A percentile compares a stretch with the other conserved stretches of the same genome.
Evolutionary conservation across 2,329 filamentous ascomycete genomes (phyloP).

Genomic region (Alternaria burnsii): DNA sequence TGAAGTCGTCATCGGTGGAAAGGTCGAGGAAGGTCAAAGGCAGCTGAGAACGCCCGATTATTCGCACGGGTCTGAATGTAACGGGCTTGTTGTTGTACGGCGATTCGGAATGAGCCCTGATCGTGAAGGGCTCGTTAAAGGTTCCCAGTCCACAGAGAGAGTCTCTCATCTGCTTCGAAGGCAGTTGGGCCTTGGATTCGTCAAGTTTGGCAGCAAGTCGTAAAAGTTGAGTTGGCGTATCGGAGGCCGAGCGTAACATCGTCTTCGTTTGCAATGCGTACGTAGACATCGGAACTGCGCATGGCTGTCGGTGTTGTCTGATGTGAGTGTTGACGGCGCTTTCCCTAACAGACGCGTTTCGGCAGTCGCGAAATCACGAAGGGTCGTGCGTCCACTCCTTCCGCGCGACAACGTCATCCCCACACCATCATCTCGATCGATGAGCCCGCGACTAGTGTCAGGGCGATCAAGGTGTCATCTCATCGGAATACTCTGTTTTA

Average conservation of each 20-base stretch:
- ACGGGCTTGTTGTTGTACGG: slow-evolving; percentile 35
- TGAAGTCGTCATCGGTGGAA: slow-evolving; percentile 29
- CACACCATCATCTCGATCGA: slow-evolving; percentile 6
- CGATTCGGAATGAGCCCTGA: slow-evolving; percentile 42
- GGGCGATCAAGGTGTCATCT: not conserved
- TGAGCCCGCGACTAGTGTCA: not conserved
- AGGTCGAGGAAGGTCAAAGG: slow-evolving; percentile 51
- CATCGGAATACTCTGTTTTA: not conserved
- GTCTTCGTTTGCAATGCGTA: slow-evolving; percentile 44
- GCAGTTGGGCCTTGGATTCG: slow-evolving; percentile 34
- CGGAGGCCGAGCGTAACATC: slow-evolving; percentile 38
- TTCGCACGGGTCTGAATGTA: slow-evolving; percentile 45
- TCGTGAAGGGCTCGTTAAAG: slow-evolving; percentile 41
- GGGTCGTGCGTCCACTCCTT: slow-evolving; percentile 22
- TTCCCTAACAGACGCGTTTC: slow-evolving; percentile 29
- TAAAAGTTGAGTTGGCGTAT: slow-evolving; percentile 28
- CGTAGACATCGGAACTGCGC: slow-evolving; percentile 36
- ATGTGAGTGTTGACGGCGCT: slow-evolving; percentile 17
- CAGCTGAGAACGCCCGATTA: slow-evolving; percentile 48
- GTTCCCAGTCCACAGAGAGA: slow-evolving; percentile 38
- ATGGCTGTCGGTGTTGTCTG: slow-evolving; percentile 31
- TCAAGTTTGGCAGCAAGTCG: slow-evolving; percentile 37
- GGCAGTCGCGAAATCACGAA: slow-evolving; percentile 26
- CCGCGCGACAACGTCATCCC: slow-evolving; percentile 22
- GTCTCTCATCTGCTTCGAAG: slow-evolving; percentile 46